phyloP scores from a whole-genome alignment of 2,329 filamentous ascomycete species.

The Fusarium sp. region DNA sequence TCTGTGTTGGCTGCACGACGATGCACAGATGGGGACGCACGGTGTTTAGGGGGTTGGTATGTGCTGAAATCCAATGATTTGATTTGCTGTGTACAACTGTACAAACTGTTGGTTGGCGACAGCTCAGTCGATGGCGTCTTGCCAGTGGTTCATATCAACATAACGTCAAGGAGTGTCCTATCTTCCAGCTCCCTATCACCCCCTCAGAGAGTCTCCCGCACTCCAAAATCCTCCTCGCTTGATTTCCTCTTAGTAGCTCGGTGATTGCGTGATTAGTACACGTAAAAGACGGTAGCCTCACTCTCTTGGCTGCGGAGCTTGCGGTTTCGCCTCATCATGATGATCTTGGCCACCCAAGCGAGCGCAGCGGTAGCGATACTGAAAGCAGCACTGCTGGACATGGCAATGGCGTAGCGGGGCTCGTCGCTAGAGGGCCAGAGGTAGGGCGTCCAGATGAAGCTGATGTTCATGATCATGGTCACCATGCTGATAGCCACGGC shows the following conservation, averaged over 20 bases:
- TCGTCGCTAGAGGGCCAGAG: conserved; percentile 41
- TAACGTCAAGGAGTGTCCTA: neutral
- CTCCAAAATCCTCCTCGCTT: neutral
- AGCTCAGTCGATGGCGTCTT: neutral
- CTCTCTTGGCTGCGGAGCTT: conserved; percentile 46
- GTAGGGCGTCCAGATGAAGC: conserved; percentile 45
- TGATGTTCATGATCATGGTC: conserved; percentile 43
- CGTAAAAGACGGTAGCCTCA: conserved; percentile 45
- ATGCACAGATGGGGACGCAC: neutral
- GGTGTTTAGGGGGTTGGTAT: neutral
- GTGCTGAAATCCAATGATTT: neutral
- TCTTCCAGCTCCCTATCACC: neutral
- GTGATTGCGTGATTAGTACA: conserved; percentile 36
- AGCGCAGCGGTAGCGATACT: conserved; percentile 52
- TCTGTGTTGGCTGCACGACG: neutral
- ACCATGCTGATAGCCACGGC: conserved; percentile 56
- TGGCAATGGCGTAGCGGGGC: conserved; percentile 38
- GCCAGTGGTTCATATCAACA: neutral
- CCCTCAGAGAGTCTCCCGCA: neutral
- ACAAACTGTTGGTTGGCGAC: neutral
- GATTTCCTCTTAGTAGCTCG: neutral
- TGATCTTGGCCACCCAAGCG: conserved; percentile 54
- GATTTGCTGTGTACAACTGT: neutral
- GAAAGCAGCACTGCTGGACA: conserved; percentile 42
- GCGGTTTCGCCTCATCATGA: conserved; percentile 52